Evolutionary conservation across 75 land plant species (phyloP), one percentile per base, ranked within the genome.

Genomic region (Selaginella tamariscina): DNA sequence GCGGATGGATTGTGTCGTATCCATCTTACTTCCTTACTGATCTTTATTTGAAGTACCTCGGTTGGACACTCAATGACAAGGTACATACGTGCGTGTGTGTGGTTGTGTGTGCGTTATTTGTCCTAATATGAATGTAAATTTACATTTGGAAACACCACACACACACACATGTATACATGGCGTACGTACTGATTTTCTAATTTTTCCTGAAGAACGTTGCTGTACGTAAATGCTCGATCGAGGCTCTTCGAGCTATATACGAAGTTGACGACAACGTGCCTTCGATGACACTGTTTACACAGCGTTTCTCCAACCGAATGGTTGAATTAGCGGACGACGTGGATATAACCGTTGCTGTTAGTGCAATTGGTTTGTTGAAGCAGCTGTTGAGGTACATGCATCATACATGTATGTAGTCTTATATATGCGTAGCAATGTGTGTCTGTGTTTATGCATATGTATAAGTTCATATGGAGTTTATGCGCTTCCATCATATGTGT

Each of bases 11-110:
- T 70, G 56, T 86, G 56, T 84, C 91, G 11, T 93, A 93, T 65
- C 98, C 98, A 22, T 86, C 98, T 56, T 64, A 88, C 54, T 93
- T 93, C 77, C 80, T 93, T 70, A 85, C 86, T 70, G 98, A 93
- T 75, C 71, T 80, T 29, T 93, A 93, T 70, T 79, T 93, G 57
- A 93, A 93, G 73, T 93, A 93, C 68, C 83, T 93, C 78, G 98
- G 98, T 2, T 93, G 98, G 98, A 93, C 91, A 22, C 68, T 93
- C 64, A 93, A 89, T 80, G 98, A 93, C 75, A 93, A 93, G 76
- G 95, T 89, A 70, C 27, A n/a, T n/a, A n/a, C n/a, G n/a, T 60
- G 15, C 54, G 11, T 49, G 54, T 49, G 54, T n/a, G n/a, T n/a
- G n/a, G n/a, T n/a, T n/a, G n/a, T n/a, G n/a, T n/a, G n/a, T n/a